Evolutionary conservation across 164 flowering plant species (phyloP).

Genomic region (Saururus chinensis): DNA sequence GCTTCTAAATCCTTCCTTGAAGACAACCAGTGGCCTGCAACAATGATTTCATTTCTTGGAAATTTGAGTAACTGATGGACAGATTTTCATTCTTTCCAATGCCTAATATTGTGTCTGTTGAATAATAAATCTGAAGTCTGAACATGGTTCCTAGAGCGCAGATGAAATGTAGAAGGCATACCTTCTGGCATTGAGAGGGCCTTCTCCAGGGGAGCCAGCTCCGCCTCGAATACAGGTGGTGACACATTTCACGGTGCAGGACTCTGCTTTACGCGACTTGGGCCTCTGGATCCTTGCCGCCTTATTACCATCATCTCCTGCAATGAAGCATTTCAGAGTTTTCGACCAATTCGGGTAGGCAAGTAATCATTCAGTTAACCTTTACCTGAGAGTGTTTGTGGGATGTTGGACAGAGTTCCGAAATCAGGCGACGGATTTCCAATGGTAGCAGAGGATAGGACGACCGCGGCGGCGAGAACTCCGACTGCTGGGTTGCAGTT

Average conservation of each 20-base stretch:
- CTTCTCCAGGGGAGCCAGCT: conserved; percentile 85
- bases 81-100: too few species aligned
- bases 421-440: conserved; percentile 6
- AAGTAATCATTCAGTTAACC: not conserved
- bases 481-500: conserved; percentile 6
- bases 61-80: too few species aligned
- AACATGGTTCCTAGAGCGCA: not conserved
- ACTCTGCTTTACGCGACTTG: conserved; percentile 68
- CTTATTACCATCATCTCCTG: conserved; percentile 35
- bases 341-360: not conserved
- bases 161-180: conserved; percentile 3
- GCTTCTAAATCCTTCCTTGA: conserved; percentile 71
- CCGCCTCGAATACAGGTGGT: conserved; percentile 82
- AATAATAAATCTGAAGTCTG: too few species aligned
- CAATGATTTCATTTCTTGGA: not conserved
- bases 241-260: conserved; percentile 73
- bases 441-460: conserved; percentile 9
- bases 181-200: conserved; percentile 73
- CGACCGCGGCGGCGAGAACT: conserved; percentile 20
- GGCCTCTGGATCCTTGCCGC: conserved; percentile 60
- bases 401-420: conserved; percentile 61
- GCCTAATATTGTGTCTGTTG: not conserved
- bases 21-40: conserved; percentile 76
- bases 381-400: conserved; percentile 49
- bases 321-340: not conserved